Evolutionary conservation across 345 rosid genomes (phyloP).

Genomic region (Ceriops zippeliana): DNA sequence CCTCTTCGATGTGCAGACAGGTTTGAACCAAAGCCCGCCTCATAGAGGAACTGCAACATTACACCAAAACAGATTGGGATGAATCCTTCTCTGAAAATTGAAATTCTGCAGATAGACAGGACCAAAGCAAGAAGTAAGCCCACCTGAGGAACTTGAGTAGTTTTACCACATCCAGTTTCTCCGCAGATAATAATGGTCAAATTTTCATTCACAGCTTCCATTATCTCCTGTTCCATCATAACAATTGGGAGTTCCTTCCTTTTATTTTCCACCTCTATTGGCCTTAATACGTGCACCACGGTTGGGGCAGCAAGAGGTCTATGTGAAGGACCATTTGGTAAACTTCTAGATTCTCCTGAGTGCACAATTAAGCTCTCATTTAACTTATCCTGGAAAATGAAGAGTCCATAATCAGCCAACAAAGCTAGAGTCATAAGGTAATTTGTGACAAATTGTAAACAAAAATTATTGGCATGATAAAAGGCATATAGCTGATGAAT

Average conservation of each 20-base stretch:
- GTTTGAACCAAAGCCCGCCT: constrained; percentile 84
- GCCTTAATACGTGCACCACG: constrained; percentile 72
- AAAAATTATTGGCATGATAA: too few relatives aligned
- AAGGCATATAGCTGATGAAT: too few relatives aligned
- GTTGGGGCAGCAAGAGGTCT: constrained; percentile 38
- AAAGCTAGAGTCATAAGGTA: constrained; percentile 4
- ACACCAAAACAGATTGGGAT: constrained; percentile 20
- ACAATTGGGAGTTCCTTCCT: constrained; percentile 88
- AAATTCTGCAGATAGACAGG: neutral
- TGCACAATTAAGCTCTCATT: constrained; percentile 23
- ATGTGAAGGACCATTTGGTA: constrained; percentile 25
- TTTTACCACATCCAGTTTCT: constrained; percentile 97
- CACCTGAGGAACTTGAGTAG: constrained; percentile 97
- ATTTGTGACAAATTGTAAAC: neutral
- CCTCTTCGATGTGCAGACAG: constrained; percentile 49
- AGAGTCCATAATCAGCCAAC: constrained; percentile 18
- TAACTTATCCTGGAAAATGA: constrained; percentile 33
- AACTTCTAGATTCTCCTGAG: constrained; percentile 15
- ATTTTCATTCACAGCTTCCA: constrained; percentile 82
- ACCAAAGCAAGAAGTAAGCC: constrained; percentile 20
- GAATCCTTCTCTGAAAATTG: neutral
- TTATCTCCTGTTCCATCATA: constrained; percentile 98
- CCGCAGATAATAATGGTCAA: constrained; percentile 66
- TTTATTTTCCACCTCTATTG: constrained; percentile 58
- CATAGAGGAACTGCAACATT: constrained; percentile 73